Evolutionary conservation across 2,329 filamentous ascomycete genomes (phyloP).

Genomic region (Claviceps pazoutovae): DNA sequence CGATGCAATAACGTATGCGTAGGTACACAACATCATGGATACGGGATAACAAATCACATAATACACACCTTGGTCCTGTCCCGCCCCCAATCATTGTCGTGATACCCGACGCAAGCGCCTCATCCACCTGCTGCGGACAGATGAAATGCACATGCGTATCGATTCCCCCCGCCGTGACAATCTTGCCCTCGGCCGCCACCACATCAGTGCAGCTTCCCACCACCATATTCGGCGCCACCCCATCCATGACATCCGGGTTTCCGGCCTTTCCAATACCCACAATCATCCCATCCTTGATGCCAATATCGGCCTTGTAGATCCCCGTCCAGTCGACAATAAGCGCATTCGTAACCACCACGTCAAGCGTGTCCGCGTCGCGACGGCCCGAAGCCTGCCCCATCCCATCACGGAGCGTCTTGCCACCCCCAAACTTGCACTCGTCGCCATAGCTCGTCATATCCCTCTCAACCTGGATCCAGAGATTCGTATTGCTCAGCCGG

Average conservation of each 20-base stretch:
- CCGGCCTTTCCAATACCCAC: constrained; percentile 86
- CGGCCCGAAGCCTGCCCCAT: constrained; percentile 87
- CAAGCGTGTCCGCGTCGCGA: constrained; percentile 56
- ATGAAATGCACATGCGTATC: constrained; percentile 92
- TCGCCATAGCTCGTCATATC: constrained; percentile 79
- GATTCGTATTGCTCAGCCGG: constrained; percentile 65
- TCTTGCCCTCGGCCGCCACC: constrained; percentile 78
- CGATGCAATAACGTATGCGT: neutral
- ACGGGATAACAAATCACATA: neutral
- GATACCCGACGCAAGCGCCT: constrained; percentile 71
- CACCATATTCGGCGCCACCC: constrained; percentile 63
- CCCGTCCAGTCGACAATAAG: constrained; percentile 82
- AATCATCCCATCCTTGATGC: constrained; percentile 76
- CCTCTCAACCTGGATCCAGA: constrained; percentile 83
- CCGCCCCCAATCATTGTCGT: constrained; percentile 87
- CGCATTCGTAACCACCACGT: constrained; percentile 80
- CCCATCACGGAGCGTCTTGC: constrained; percentile 84
- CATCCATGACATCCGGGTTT: constrained; percentile 94
- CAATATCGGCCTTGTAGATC: constrained; percentile 94
- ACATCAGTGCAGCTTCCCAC: constrained; percentile 85
- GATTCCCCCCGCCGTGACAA: constrained; percentile 79
- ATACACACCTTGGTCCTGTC: constrained; percentile 64
- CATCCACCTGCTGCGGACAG: constrained; percentile 79
- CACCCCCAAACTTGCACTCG: constrained; percentile 89
- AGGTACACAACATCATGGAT: neutral